Evolutionary conservation across 2,329 filamentous ascomycete species (phyloP).

Genomic region (Fonsecaea monophora): DNA sequence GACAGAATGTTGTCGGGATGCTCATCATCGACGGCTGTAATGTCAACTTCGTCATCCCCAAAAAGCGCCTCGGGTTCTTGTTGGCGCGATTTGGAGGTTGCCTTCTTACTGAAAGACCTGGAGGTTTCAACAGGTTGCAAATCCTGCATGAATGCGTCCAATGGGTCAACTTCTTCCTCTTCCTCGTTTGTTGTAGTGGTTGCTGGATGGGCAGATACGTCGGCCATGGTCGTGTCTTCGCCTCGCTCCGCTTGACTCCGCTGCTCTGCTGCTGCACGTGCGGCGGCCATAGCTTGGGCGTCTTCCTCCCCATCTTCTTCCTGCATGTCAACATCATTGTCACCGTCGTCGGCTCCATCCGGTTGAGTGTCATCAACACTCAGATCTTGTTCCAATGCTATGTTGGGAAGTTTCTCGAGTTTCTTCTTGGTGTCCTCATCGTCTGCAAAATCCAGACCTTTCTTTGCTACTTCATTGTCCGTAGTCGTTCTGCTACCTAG

Average conservation of each 20-base stretch:
- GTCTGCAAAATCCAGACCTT: slow-evolving; percentile 83
- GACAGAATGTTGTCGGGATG: slow-evolving; percentile 69
- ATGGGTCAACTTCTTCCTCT: slow-evolving; percentile 80
- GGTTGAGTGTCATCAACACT: slow-evolving; percentile 68
- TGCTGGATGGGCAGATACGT: slow-evolving; percentile 49
- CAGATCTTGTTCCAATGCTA: slow-evolving; percentile 58
- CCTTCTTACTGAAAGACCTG: slow-evolving; percentile 43
- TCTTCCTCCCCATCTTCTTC: slow-evolving; percentile 87
- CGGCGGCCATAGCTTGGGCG: slow-evolving; percentile 81
- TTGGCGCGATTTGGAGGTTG: slow-evolving; percentile 56
- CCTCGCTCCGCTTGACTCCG: slow-evolving; percentile 58
- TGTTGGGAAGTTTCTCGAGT: slow-evolving; percentile 85
- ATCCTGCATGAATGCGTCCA: slow-evolving; percentile 96
- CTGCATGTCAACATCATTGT: slow-evolving; percentile 75
- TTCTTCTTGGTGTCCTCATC: slow-evolving; percentile 87
- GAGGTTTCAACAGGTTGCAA: slow-evolving; percentile 58
- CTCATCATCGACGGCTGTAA: slow-evolving; percentile 66
- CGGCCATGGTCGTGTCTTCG: slow-evolving; percentile 46
- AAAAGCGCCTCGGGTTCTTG: slow-evolving; percentile 85
- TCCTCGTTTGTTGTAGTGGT: slow-evolving; percentile 57
- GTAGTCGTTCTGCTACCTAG: slow-evolving; percentile 70
- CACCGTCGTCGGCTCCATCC: slow-evolving; percentile 65
- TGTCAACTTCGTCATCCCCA: slow-evolving; percentile 73
- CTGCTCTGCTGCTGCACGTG: slow-evolving; percentile 82
- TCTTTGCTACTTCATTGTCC: slow-evolving; percentile 74